These are phyloP conservation scores for Polygonum maritimum DNA, from an alignment of 148 eudicot genomes.

Conservation along the genomic window DNA sequence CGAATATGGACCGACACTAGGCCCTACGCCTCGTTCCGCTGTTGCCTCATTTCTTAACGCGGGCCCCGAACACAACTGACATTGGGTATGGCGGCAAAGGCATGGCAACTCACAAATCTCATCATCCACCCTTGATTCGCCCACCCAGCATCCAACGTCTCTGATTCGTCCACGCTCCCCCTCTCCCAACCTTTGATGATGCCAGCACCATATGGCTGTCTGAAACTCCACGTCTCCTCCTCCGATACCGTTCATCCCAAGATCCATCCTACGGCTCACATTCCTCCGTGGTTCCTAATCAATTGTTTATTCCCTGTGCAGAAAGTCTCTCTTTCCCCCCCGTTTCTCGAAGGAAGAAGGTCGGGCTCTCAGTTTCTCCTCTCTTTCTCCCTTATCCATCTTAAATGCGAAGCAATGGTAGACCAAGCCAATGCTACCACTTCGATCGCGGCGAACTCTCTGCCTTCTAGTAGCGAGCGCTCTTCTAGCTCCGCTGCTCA, in stretches of 20 bases:
- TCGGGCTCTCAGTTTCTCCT: background rate
- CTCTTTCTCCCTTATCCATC: conserved; percentile 13
- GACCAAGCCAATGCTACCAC: conserved; percentile 60
- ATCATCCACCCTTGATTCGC: conserved; percentile 3
- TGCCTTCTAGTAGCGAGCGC: conserved; percentile 96
- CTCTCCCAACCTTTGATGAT: conserved; percentile 50
- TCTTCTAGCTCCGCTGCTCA: conserved; percentile 95
- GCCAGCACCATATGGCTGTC: conserved; percentile 36
- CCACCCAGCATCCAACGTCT: conserved; percentile 18
- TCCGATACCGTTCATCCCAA: conserved; percentile 25
- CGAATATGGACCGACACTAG: no score
- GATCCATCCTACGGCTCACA: conserved; percentile 36
- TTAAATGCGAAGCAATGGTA: conserved; percentile 37
- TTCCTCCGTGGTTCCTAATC: background rate
- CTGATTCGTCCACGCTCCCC: conserved; percentile 30
- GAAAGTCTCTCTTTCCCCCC: background rate
- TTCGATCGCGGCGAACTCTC: conserved; percentile 59
- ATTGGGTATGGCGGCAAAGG: background rate
- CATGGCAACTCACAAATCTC: background rate
- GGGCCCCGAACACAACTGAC: background rate
- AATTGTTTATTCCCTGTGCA: background rate
- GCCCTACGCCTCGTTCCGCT: no score
- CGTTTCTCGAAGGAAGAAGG: background rate
- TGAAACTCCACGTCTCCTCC: conserved; percentile 50
- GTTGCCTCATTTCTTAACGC: no score